Evolutionary conservation across 1,284 basidiomycete species (phyloP).

Genomic region (Butyriboletus appendiculatus): DNA sequence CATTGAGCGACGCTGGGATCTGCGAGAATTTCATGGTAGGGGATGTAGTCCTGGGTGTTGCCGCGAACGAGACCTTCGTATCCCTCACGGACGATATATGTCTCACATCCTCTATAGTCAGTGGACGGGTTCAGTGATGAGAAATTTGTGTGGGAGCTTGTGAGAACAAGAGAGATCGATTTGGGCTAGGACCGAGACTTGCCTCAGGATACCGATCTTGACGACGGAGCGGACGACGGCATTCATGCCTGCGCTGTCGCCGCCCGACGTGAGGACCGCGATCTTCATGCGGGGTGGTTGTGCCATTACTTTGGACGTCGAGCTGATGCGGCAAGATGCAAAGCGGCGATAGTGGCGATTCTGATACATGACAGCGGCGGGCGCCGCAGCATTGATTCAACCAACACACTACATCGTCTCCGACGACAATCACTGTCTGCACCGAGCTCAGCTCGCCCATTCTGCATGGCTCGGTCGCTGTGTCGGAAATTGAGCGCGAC

Average conservation of each 20-base stretch:
- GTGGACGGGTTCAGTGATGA: neutral
- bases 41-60: slow-evolving; percentile 46
- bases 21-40: slow-evolving; percentile 21
- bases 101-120: slow-evolving; percentile 78
- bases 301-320: neutral
- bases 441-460: neutral
- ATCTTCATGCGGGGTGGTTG: slow-evolving; percentile 60
- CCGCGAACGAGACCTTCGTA: slow-evolving; percentile 93
- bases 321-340: neutral
- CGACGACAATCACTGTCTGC: neutral
- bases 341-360: slow-evolving; percentile 7
- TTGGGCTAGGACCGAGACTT: slow-evolving; percentile 28
- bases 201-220: slow-evolving; percentile 88
- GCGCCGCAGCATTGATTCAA: neutral
- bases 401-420: neutral
- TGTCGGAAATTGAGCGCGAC: slow-evolving; percentile 7
- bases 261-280: slow-evolving; percentile 94
- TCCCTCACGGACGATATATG: slow-evolving; percentile 94
- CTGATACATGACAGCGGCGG: neutral
- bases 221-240: slow-evolving; percentile 92
- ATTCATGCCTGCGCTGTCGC: slow-evolving; percentile 98
- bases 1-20: slow-evolving; percentile 21
- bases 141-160: neutral
- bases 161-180: neutral
- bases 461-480: slow-evolving; percentile 4